Evolutionary conservation across 1,284 basidiomycete genomes (phyloP).

Genomic region (Apiotrichum sp.): DNA sequence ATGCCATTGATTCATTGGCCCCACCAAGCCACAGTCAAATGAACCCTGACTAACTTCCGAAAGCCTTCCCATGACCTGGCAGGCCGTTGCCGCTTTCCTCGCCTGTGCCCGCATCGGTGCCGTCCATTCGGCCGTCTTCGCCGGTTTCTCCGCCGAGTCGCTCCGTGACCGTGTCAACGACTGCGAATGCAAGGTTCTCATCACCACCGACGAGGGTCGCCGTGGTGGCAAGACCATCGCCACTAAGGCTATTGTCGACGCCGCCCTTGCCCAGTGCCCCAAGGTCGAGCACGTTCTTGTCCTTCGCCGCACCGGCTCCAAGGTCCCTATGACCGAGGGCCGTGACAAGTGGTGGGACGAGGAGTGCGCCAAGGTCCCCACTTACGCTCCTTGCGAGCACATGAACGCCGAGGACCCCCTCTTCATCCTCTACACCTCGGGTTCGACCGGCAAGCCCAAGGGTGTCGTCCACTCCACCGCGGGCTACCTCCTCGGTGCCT

Average conservation of each 20-base stretch:
- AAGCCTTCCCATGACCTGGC: constrained; percentile 56
- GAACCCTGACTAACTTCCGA: not conserved
- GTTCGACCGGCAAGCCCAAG: constrained; percentile 53
- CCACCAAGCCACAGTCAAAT: not conserved
- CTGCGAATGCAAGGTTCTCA: constrained; percentile 81
- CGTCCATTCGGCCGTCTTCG: constrained; percentile 97
- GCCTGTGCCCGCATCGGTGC: constrained; percentile 97
- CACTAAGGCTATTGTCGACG: constrained; percentile 88
- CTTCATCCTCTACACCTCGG: constrained; percentile 62
- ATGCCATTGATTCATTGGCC: not conserved
- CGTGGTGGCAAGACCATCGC: constrained; percentile 93
- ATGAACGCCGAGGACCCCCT: constrained; percentile 90
- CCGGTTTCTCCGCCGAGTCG: constrained; percentile 95
- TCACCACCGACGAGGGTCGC: constrained; percentile 92
- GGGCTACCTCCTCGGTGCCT: constrained; percentile 61
- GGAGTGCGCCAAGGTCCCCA: constrained; percentile 73
- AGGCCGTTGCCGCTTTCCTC: constrained; percentile 90
- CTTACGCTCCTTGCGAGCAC: constrained; percentile 80
- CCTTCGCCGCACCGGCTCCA: constrained; percentile 77
- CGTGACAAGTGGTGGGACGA: constrained; percentile 98
- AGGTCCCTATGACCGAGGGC: constrained; percentile 75
- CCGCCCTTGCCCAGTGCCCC: constrained; percentile 79
- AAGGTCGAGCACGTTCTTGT: constrained; percentile 87
- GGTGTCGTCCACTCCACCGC: constrained; percentile 43
- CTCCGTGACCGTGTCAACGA: constrained; percentile 89